Conservation (phyloP, 768 basidiomycete genomes). For the Austroboletus eburneus region DNA sequence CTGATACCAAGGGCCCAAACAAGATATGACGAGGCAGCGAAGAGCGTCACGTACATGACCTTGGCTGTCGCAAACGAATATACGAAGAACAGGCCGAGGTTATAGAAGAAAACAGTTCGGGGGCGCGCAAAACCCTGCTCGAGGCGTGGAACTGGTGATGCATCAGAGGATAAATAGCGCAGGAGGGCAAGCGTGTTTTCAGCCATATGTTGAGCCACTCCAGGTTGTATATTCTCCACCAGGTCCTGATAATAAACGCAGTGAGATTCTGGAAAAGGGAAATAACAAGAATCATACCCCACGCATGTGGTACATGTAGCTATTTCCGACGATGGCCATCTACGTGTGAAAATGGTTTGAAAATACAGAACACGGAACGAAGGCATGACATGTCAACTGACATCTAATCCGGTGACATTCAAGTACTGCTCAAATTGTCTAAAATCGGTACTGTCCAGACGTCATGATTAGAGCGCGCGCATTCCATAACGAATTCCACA, state of each 20-base stretch:
- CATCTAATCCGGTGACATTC: conserved; percentile 88
- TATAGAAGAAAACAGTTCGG: conserved; percentile 72
- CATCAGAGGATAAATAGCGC: conserved; percentile 62
- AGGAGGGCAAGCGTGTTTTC: conserved; percentile 83
- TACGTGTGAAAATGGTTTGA: conserved; percentile 25
- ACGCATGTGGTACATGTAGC: conserved; percentile 91
- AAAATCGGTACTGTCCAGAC: conserved; percentile 75
- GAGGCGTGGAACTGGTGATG: conserved; percentile 65
- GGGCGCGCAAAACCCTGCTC: conserved; percentile 48
- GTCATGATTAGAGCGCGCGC: conserved; percentile 11
- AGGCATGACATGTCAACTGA: conserved; percentile 33
- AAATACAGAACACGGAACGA: not conserved
- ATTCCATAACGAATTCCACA: not conserved
- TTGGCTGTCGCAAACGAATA: conserved; percentile 75
- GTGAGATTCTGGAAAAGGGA: conserved; percentile 1
- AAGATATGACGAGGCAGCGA: conserved; percentile 43
- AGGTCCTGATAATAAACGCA: conserved; percentile 43
- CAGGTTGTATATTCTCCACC: conserved; percentile 79
- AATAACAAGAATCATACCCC: conserved; percentile 46
- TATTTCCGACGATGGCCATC: conserved; percentile 91
- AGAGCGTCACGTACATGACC: conserved; percentile 52
- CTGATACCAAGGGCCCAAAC: conserved; percentile 32
- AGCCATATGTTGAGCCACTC: conserved; percentile 87
- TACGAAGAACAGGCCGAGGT: conserved; percentile 63
- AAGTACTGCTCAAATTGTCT: conserved; percentile 89